Evolutionary conservation across 768 basidiomycete species (phyloP).

Genomic region (Galerina marginata): DNA sequence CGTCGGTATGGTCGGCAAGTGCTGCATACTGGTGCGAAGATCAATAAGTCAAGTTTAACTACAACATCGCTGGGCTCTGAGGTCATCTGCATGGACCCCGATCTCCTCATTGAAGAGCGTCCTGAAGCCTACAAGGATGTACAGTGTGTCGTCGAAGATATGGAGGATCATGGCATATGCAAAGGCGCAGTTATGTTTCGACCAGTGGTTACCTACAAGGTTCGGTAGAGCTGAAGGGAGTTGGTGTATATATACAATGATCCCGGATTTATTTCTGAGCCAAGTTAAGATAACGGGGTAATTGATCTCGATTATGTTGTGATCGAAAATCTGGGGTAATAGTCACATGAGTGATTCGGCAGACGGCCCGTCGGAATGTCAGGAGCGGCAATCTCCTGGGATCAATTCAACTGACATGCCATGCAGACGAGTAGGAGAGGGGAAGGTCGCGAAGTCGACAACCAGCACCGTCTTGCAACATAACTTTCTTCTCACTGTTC

Average conservation of each 20-base stretch:
- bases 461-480: constrained; percentile 3
- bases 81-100: constrained; percentile 40
- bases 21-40: constrained; percentile 35
- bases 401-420: constrained; percentile 10
- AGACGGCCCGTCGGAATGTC: constrained; percentile 9
- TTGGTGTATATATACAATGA: not conserved
- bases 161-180: constrained; percentile 35
- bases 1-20: constrained; percentile 38
- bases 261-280: not conserved
- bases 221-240: constrained; percentile 21
- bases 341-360: constrained; percentile 15
- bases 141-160: constrained; percentile 39
- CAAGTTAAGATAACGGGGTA: not conserved
- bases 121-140: constrained; percentile 46
- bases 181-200: constrained; percentile 34
- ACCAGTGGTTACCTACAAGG: constrained; percentile 45
- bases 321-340: constrained; percentile 20
- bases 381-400: constrained; percentile 16
- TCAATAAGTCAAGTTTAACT: constrained; percentile 32
- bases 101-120: constrained; percentile 42
- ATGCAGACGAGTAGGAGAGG: not conserved
- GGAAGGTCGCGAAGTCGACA: constrained; percentile 11
- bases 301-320: not conserved
- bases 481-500: constrained; percentile 15
- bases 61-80: constrained; percentile 41